These are phyloP conservation scores for Phoma sp. DNA, from an alignment of 2,329 filamentous ascomycete genomes.

Conservation along the genomic window DNA sequence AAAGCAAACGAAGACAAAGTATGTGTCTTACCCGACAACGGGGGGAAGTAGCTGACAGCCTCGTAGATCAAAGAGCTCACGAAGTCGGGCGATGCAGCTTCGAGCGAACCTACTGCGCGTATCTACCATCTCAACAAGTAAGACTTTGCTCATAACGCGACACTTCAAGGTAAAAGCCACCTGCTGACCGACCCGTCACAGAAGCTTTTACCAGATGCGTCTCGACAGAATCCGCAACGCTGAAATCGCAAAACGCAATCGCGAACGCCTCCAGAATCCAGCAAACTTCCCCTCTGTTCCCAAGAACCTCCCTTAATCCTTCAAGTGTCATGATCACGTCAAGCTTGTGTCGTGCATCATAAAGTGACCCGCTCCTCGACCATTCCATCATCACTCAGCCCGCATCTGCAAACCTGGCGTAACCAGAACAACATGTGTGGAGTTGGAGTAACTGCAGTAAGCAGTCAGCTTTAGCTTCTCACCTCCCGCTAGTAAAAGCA, in stretches of 20 bases:
- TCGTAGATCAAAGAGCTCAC: conserved; percentile 55
- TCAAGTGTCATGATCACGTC: too few species aligned
- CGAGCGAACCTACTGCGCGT: conserved; percentile 71
- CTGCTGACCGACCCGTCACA: conserved; percentile 44
- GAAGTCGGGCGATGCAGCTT: conserved; percentile 52
- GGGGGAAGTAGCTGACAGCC: conserved; percentile 12
- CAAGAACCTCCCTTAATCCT: conserved; percentile 54
- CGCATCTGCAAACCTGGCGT: neutral
- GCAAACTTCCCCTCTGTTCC: conserved; percentile 86
- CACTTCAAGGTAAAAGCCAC: neutral
- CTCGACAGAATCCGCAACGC: conserved; percentile 77
- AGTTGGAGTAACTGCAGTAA: conserved; percentile 22
- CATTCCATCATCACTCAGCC: conserved; percentile 2
- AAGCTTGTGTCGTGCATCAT: neutral
- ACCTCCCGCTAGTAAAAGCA: conserved; percentile 25
- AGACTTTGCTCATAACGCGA: neutral
- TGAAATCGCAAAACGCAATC: conserved; percentile 80
- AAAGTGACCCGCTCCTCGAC: neutral
- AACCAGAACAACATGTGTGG: neutral
- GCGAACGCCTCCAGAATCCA: conserved; percentile 79
- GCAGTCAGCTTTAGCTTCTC: conserved; percentile 29
- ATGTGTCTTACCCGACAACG: neutral
- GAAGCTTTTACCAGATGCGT: conserved; percentile 85
- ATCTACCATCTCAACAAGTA: conserved; percentile 86
- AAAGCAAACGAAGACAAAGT: conserved; percentile 67